Conservation (phyloP, 2,329 filamentous ascomycete species). For the Monosporascus ibericus region DNA sequence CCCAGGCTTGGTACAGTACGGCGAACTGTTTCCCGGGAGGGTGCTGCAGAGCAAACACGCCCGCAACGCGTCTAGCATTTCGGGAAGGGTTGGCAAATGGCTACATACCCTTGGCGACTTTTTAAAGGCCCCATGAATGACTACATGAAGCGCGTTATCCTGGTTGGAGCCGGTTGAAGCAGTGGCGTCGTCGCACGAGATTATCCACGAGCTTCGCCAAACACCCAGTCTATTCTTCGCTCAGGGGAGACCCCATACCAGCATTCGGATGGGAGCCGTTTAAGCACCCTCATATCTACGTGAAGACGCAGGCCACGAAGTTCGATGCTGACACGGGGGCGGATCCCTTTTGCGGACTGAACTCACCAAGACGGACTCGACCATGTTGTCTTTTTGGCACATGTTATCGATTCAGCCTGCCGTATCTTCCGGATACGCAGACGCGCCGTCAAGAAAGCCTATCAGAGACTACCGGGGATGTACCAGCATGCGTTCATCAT, state of each 20-base stretch:
- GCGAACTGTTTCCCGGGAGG: conserved; percentile 39
- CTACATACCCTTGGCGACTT: neutral
- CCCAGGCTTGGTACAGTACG: conserved; percentile 46
- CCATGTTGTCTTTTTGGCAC: conserved; percentile 54
- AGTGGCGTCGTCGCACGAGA: no score
- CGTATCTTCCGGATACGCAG: conserved; percentile 43
- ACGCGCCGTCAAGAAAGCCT: conserved; percentile 32
- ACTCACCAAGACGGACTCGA: conserved; percentile 43
- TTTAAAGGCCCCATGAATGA: neutral
- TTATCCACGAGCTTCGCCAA: conserved; percentile 46
- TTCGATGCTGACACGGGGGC: conserved; percentile 30
- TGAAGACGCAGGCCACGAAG: conserved; percentile 37
- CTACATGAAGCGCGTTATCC: conserved; percentile 39
- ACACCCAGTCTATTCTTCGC: conserved; percentile 42
- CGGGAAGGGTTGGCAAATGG: conserved; percentile 22
- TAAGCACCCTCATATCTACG: conserved; percentile 41
- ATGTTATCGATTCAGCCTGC: conserved; percentile 52
- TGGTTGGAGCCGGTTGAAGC: no score
- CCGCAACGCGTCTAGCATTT: conserved; percentile 31
- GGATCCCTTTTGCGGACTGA: conserved; percentile 44
- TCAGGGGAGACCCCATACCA: conserved; percentile 37
- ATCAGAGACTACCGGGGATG: conserved; percentile 27
- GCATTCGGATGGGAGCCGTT: conserved; percentile 54
- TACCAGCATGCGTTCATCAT: conserved; percentile 32
- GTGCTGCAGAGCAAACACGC: conserved; percentile 68